Conservation (phyloP, 23 red algal species). For the Gracilaria gracilis region DNA sequence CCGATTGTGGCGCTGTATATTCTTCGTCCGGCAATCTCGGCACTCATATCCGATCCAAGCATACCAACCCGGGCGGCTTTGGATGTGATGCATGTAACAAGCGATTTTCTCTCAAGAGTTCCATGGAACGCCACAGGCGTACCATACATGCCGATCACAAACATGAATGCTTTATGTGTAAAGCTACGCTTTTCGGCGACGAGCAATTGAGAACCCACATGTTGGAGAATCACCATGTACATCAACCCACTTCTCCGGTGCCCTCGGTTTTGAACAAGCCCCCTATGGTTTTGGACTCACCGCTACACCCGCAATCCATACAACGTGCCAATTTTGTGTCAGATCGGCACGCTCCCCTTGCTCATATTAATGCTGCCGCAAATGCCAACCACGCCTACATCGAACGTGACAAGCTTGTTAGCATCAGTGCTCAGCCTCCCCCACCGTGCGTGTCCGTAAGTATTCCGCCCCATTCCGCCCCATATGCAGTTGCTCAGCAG, state of each 20-base stretch:
- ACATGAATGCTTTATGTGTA: background rate
- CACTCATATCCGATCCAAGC: constrained; percentile 28
- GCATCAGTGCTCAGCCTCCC: background rate
- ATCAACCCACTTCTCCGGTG: background rate
- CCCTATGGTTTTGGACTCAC: background rate
- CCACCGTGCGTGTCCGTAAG: background rate
- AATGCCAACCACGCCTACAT: background rate
- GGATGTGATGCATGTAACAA: constrained; percentile 2
- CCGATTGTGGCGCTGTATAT: constrained; percentile 17
- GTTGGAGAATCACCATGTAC: background rate
- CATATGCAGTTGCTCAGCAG: constrained; percentile 7
- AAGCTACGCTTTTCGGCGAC: background rate
- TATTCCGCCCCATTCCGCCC: background rate
- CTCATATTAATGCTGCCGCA: background rate
- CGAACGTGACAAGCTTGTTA: constrained; percentile 1
- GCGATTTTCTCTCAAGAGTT: constrained; percentile 42
- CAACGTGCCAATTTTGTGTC: background rate
- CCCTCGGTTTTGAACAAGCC: background rate
- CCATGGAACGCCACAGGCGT: constrained; percentile 25
- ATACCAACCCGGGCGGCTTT: constrained; percentile 1
- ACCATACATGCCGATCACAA: background rate
- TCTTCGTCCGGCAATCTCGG: constrained; percentile 25
- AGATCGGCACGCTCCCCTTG: background rate
- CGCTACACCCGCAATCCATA: background rate
- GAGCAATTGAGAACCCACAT: constrained; percentile 1